phyloP scores from a whole-genome alignment of 1,284 basidiomycete genomes.

The Cryptococcus depauperatus region DNA sequence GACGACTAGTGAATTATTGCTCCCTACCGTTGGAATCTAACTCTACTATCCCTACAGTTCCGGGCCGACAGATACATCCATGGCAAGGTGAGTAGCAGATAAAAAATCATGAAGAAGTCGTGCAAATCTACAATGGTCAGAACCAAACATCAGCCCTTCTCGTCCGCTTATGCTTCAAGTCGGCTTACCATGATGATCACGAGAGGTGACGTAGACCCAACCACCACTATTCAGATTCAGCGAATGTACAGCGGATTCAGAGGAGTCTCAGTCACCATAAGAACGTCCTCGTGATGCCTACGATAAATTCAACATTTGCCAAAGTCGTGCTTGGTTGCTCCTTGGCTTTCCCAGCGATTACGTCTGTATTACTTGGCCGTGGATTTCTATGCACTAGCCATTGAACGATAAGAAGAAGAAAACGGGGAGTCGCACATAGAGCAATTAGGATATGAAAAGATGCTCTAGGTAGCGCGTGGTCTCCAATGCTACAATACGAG shows the following conservation, averaged over 20 bases:
- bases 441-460: slow-evolving; percentile 88
- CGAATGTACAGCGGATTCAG: neutral
- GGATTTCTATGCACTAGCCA: slow-evolving; percentile 53
- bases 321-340: slow-evolving; percentile 26
- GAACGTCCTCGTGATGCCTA: slow-evolving; percentile 67
- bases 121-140: slow-evolving; percentile 57
- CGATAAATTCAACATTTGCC: slow-evolving; percentile 55
- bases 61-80: slow-evolving; percentile 75
- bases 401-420: slow-evolving; percentile 65
- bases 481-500: slow-evolving; percentile 65
- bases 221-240: slow-evolving; percentile 46
- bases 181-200: slow-evolving; percentile 40
- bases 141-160: neutral
- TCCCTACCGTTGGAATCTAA: no score
- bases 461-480: slow-evolving; percentile 83
- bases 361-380: slow-evolving; percentile 1
- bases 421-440: slow-evolving; percentile 72
- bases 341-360: neutral
- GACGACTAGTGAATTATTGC: neutral
- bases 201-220: slow-evolving; percentile 79
- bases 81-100: slow-evolving; percentile 68
- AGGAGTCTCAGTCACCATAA: slow-evolving; percentile 50
- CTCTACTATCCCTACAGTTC: no score
- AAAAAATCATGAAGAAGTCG: slow-evolving; percentile 81
- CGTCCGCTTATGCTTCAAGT: neutral